phyloP scores from a whole-genome alignment of 331 rosid species.

The Ulmus americana region DNA sequence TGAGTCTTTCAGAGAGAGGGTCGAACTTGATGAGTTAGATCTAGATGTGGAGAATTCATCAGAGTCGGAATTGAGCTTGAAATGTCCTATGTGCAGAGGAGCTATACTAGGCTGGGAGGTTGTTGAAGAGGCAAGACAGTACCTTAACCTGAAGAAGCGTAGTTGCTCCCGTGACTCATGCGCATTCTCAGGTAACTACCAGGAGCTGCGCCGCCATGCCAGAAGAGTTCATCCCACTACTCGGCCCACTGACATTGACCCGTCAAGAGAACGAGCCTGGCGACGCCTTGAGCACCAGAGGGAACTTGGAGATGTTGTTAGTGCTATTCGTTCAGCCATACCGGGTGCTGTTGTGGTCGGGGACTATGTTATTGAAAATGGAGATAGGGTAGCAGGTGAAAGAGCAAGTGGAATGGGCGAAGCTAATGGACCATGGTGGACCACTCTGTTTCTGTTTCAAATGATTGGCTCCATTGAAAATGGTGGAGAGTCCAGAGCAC shows the following conservation, averaged over 20 bases:
- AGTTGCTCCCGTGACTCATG: slow-evolving; percentile 85
- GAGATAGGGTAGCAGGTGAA: slow-evolving; percentile 55
- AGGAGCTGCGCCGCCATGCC: slow-evolving; percentile 84
- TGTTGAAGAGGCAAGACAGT: slow-evolving; percentile 70
- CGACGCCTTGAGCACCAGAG: slow-evolving; percentile 71
- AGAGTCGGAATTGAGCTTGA: slow-evolving; percentile 51
- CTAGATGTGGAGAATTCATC: slow-evolving; percentile 54
- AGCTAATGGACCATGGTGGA: slow-evolving; percentile 54
- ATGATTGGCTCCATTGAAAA: slow-evolving; percentile 67
- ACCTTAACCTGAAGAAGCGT: slow-evolving; percentile 81
- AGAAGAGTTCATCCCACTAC: slow-evolving; percentile 78
- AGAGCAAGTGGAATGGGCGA: slow-evolving; percentile 42
- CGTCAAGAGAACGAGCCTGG: slow-evolving; percentile 80
- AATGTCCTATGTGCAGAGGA: slow-evolving; percentile 85
- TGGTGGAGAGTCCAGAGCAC: slow-evolving; percentile 59
- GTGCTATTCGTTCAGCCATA: slow-evolving; percentile 84
- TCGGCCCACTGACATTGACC: slow-evolving; percentile 68
- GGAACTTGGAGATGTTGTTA: slow-evolving; percentile 80
- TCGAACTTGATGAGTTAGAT: slow-evolving; percentile 50
- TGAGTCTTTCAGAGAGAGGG: slow-evolving; percentile 64
- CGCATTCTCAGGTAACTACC: slow-evolving; percentile 74
- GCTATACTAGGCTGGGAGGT: slow-evolving; percentile 75
- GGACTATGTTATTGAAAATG: slow-evolving; percentile 80
- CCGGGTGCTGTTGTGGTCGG: slow-evolving; percentile 84
- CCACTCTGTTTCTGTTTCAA: slow-evolving; percentile 66